Evolutionary conservation across 805 yeast genomes (phyloP), one percentile per base, ranked within the genome.

Genomic region (Spathaspora arborariae): DNA sequence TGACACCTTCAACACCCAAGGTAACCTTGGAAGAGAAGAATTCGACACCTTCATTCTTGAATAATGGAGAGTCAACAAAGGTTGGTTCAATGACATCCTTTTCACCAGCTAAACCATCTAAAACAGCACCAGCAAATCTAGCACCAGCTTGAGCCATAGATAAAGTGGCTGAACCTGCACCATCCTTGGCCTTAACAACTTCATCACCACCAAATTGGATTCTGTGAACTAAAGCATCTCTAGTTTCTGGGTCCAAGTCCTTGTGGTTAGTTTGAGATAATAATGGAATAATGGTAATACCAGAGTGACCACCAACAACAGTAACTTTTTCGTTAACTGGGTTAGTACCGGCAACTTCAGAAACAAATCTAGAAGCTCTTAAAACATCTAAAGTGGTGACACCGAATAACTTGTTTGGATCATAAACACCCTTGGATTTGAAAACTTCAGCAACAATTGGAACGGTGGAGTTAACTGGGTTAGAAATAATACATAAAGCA

Each of bases 251-350:
- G 47, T 57, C 64, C 56, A 85, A 72, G 57, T 72, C 58, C 60
- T 76, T 73, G 78, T 85, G 88, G 71, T 72, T 78, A 57, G 94
- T 78, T 76, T 86, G 96, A 52, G 96, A 87, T 67, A 90, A 75
- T 70, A 91, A 76, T 64, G 97, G 97, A 51, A 90, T 95, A 71
- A 90, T 90, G 70, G 97, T 91, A 67, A 85, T 84, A 73, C 97
- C 97, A 50, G 96, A 88, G 83, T 90, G 97, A 60, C 97, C 97
- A 68, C 97, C 97, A 56, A 91, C 92, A 64, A 91, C 96, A 56
- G 88, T 80, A 55, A 90, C 88, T 56, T 70, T 74, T 78, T 87
- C 96, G 56, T 77, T 70, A 53, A 74, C 78, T 65, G 96, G 97
- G 76, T 85, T 81, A 63, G 89, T 81, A 62, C 80, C 79, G 46